Evolutionary conservation across 1,284 basidiomycete species (phyloP), one percentile per base, ranked within the genome.

Genomic region (Trametes hirsuta): DNA sequence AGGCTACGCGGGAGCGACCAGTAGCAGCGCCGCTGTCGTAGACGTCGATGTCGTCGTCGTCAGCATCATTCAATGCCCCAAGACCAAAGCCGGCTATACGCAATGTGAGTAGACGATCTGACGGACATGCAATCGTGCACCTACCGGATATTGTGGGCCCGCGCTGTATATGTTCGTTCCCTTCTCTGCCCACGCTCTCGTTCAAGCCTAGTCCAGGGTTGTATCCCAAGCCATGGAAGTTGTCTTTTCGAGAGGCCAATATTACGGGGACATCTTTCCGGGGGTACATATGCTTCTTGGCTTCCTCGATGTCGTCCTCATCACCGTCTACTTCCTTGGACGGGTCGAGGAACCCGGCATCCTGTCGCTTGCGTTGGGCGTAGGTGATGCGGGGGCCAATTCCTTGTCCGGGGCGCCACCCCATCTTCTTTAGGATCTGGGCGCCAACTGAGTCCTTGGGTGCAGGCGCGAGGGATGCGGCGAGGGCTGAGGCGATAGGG

Each of bases 381-480:
- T 90, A 84, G 1, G 93, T 88, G n/a, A 98, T 79, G 6, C 95
- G 86, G 1, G 95, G 94, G 0, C 97, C 97, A 25, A 98, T 86
- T 4, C 95, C 97, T 74, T 97, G 94, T 0, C 96, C 97, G 0
- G 88, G 76, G 57, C 90, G 83, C 97, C 97, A 98, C 0, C 97
- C 97, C 88, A 98, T 97, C 74, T 94, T 95, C 75, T 89, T 90
- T 49, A 99, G 82, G 4, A 98, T 86, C 35, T 86, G 84, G 8
- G 91, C 88, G 0, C 95, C 95, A 22, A 83, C 78, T 6, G 91
- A 91, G 63, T 92, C 88, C 45, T 84, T 87, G 40, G 81, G 83
- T 48, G 80, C 77, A 40, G 84, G 88, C 22, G 87, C 75, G 65
- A 92, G 74, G 35, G 87, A 78, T 37, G 81, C 74, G 72, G 88